Percentiles rank a stretch among this genome's conserved stretches.
Conservation (phyloP, 2,329 filamentous ascomycete species). For the Pleomassaria siparia region DNA sequence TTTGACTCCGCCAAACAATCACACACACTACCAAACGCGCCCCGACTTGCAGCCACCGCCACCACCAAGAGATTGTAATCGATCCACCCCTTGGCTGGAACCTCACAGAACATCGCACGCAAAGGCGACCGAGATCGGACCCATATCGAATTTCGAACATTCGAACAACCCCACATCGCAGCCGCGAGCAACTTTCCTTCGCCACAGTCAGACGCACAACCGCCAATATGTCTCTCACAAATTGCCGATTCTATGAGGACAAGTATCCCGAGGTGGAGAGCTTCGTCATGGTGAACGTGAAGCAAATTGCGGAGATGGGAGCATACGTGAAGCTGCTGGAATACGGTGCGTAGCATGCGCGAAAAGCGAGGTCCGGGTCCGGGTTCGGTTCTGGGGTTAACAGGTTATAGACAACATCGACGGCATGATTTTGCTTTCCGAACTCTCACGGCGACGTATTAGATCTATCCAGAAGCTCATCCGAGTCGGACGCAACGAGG, state of each 20-base stretch:
- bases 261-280: conserved; percentile 98
- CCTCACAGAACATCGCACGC: neutral
- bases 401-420: conserved; percentile 80
- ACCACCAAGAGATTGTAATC: neutral
- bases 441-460: conserved; percentile 97
- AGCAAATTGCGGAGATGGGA: conserved; percentile 99
- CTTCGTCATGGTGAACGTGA: conserved; percentile 99
- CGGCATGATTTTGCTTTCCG: conserved; percentile 98
- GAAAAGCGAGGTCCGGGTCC: too few species aligned
- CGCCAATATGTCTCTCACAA: conserved; percentile 86
- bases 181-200: neutral
- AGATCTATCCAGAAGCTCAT: conserved; percentile 99
- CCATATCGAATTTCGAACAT: neutral
- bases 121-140: neutral
- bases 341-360: conserved; percentile 55
- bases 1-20: conserved; percentile 21
- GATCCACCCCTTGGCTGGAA: neutral
- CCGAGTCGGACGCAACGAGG: conserved; percentile 95
- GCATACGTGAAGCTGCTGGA: conserved; percentile 99
- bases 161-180: conserved; percentile 1
- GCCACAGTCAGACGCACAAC: conserved; percentile 6
- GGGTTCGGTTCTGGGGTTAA: too few species aligned
- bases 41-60: neutral
- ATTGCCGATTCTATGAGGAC: conserved; percentile 97
- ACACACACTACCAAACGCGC: neutral